Evolutionary conservation across 2,329 filamentous ascomycete species (phyloP).

Genomic region (Aureobasidium sp.): DNA sequence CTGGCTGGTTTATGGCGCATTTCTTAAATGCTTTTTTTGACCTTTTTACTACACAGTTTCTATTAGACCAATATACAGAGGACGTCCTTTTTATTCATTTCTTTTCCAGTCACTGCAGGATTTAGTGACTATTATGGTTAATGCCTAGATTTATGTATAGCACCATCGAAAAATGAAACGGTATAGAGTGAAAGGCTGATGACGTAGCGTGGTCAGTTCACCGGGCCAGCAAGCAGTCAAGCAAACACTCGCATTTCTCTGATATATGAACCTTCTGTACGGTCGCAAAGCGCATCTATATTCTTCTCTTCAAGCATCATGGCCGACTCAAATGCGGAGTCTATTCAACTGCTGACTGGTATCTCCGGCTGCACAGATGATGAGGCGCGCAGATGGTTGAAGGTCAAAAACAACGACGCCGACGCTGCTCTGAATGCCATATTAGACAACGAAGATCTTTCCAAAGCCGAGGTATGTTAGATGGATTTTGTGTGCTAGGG

Average conservation of each 20-base stretch:
- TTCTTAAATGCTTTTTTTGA: neutral
- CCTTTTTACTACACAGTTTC: slow-evolving; percentile 1
- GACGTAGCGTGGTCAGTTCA: slow-evolving; percentile 8
- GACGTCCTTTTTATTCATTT: neutral
- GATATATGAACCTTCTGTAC: neutral
- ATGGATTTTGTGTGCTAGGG: neutral
- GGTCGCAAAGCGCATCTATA: neutral
- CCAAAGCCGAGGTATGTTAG: slow-evolving; percentile 20
- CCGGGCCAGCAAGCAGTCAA: slow-evolving; percentile 12
- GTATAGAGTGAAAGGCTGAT: neutral
- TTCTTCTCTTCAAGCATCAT: neutral
- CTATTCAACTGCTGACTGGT: slow-evolving; percentile 21
- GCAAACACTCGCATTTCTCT: neutral
- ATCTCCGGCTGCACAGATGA: slow-evolving; percentile 20
- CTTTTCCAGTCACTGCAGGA: neutral
- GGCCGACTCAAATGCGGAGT: slow-evolving; percentile 22
- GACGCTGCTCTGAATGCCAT: slow-evolving; percentile 25
- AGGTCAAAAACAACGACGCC: slow-evolving; percentile 27
- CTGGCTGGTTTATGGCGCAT: neutral
- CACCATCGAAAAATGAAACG: neutral
- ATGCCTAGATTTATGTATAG: neutral
- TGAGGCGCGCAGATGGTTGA: slow-evolving; percentile 25
- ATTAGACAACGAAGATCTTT: slow-evolving; percentile 27
- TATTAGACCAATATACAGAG: slow-evolving; percentile 3
- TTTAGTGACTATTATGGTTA: neutral